Conservation (phyloP, 2,329 filamentous ascomycete species). For the Epichloe festucae region DNA sequence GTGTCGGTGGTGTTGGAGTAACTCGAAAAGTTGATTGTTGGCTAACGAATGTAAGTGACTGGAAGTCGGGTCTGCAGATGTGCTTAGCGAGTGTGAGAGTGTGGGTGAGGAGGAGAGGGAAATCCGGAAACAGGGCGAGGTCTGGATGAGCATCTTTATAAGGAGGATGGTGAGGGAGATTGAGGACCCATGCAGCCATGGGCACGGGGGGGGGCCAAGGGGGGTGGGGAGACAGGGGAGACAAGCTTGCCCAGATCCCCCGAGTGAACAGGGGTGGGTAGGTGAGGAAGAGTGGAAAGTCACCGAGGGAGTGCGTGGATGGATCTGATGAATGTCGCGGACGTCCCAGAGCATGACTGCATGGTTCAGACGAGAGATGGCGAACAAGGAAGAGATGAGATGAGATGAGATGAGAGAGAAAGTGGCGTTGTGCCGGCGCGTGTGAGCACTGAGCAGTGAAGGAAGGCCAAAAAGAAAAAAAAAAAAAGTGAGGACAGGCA, state of each 20-base stretch:
- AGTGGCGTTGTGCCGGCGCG: too few relatives aligned
- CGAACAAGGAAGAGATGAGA: too few relatives aligned
- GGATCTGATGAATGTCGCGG: too few relatives aligned
- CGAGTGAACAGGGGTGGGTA: slow-evolving; percentile 5
- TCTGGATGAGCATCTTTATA: slow-evolving; percentile 38
- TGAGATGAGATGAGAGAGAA: too few relatives aligned
- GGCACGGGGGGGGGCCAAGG: slow-evolving; percentile 3
- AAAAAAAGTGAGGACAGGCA: too few relatives aligned
- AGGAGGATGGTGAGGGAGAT: slow-evolving; percentile 11
- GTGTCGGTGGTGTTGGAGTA: slow-evolving; percentile 43
- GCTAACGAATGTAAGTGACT: slow-evolving; percentile 48
- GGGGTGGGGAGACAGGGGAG: slow-evolving; percentile 3
- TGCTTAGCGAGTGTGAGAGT: slow-evolving; percentile 31
- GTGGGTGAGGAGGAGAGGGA: slow-evolving; percentile 34
- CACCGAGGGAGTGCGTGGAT: not conserved
- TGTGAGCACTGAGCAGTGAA: not conserved
- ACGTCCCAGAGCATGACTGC: too few relatives aligned
- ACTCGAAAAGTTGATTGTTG: slow-evolving; percentile 18
- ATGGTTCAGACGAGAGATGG: not conserved
- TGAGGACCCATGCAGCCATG: slow-evolving; percentile 3
- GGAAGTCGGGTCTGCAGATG: slow-evolving; percentile 34
- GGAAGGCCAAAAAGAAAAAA: too few relatives aligned
- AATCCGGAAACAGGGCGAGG: slow-evolving; percentile 15
- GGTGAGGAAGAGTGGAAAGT: not conserved
- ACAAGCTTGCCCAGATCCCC: not conserved